phyloP scores from a whole-genome alignment of 225 moss, liverwort and hornwort genomes.

The Antitrichia curtipendula region DNA sequence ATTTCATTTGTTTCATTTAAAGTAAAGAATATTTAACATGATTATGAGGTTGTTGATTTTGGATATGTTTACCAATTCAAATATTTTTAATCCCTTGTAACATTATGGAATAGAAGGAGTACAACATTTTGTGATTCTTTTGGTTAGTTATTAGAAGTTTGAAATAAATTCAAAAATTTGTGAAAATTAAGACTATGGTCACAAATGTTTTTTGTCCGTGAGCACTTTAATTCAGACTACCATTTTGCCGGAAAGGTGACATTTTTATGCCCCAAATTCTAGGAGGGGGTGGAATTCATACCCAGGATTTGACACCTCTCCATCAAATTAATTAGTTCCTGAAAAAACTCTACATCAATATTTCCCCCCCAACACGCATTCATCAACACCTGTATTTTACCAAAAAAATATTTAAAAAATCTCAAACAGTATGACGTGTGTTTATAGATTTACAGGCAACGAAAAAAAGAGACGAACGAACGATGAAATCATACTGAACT shows the following conservation, averaged over 20 bases:
- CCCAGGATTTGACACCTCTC: background rate
- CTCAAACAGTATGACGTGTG: background rate
- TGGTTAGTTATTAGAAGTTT: background rate
- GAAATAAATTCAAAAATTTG: background rate
- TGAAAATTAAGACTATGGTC: background rate
- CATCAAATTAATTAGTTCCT: background rate
- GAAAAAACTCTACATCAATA: no score
- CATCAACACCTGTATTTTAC: background rate
- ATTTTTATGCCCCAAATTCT: background rate
- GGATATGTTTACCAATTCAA: background rate
- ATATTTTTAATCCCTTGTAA: background rate
- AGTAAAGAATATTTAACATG: background rate
- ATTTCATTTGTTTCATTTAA: background rate
- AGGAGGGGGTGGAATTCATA: background rate
- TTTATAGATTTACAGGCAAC: background rate
- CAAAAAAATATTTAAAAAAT: no score
- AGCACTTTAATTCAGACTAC: background rate
- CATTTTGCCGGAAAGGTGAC: background rate
- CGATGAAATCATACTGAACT: background rate
- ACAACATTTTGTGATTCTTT: no score
- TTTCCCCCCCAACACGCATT: background rate
- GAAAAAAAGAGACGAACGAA: background rate
- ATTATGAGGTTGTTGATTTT: background rate
- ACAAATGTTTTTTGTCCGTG: background rate
- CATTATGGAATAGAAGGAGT: background rate